Percentiles rank a stretch among this genome's conserved stretches.
phyloP scores from a whole-genome alignment of 352 stramenopile species.

The Phytophthora cactorum region DNA sequence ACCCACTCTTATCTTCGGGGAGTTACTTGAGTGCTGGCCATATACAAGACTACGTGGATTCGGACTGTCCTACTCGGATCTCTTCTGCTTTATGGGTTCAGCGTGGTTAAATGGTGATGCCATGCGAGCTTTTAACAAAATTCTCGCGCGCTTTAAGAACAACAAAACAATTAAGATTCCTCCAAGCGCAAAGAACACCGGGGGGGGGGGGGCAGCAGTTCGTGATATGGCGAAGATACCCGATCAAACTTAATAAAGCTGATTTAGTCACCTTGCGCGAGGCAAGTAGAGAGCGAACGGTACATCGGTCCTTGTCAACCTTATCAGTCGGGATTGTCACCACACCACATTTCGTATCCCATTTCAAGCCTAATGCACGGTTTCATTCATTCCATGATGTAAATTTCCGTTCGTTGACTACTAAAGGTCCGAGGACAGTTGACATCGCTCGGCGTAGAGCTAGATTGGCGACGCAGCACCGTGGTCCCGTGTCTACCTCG shows the following conservation, averaged over 20 bases:
- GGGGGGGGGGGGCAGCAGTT: neutral
- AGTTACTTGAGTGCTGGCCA: too few species aligned
- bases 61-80: too few species aligned
- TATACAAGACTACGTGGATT: too few species aligned
- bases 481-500: neutral
- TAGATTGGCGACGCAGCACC: neutral
- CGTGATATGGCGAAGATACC: neutral
- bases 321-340: neutral
- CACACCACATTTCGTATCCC: neutral
- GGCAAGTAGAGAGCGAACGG: neutral
- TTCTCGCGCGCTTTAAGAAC: too few species aligned
- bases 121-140: too few species aligned
- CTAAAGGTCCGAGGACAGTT: neutral
- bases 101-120: too few species aligned
- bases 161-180: too few species aligned
- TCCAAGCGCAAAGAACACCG: too few species aligned
- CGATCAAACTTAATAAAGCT: neutral
- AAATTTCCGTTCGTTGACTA: neutral
- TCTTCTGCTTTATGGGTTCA: too few species aligned
- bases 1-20: too few species aligned
- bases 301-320: neutral
- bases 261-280: neutral
- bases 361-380: neutral
- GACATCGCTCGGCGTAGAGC: neutral
- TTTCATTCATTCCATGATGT: neutral